Evolutionary conservation across 192 early-diverging fungal species (phyloP), one percentile per base, ranked within the genome.

Genomic region (Coemansia sp.): DNA sequence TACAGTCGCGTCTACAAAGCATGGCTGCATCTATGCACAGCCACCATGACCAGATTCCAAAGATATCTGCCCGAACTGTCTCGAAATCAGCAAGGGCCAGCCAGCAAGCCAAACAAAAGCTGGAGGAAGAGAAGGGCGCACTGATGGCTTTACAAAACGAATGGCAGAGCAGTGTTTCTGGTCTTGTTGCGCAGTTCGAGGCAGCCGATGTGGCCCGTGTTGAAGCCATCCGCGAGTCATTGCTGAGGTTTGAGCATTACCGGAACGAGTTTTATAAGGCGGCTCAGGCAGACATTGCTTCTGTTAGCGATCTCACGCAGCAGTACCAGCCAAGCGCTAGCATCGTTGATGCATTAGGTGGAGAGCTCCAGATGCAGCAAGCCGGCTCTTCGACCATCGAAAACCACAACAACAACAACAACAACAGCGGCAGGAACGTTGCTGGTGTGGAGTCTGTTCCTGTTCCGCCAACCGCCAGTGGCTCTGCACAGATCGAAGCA

Each of bases 221-320:
- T 16, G 68, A 81, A 56, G 20, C 66, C 23, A 52, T 75, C 29
- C 72, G 73, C 34, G 78, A 81, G 15, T 58, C 72, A 4, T 58
- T 72, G 45, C 55, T 81, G 28, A 68, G 58, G 23, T 75, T 72
- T 34, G 72, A 81, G 63, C 78, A 81, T 26, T 81, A 81, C 67
- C 66, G 67, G 40, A 53, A 39, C 20, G 78, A 81, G 70, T 68
- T 75, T 37, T 67, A 59, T 43, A 75, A 68, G 51, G 63, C 69
- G 1, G 58, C 62, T 4, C 69, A 66, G 34, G 55, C 25, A 16
- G 66, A 56, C 31, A 45, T 59, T 20, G 34, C n/a, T 1, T 20
- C 62, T 1, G 69, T 58, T 1, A 25, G 31, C 2, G 70, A 70
- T 2, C 39, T 64, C 3, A 69, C 78, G 43, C 62, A 65, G 55